These are phyloP conservation scores for sorghum (Sorghum bicolor) DNA, from an alignment of 176 grass and related monocot genomes.

Conservation along the genomic window Sorghum_bicolor_NCBIv3 NC_012878.2:225001-225500, in stretches of 20 bases:
- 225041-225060: background rate
- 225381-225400: background rate
- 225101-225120: background rate
- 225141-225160: background rate
- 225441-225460: background rate
- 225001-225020: conserved; percentile 69
- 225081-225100: background rate
- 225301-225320: conserved; percentile 35
- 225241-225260: conserved; percentile 71
- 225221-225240: conserved; percentile 80
- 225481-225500: background rate
- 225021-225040: conserved; percentile 43
- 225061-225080: background rate
- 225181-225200: conserved; percentile 52
- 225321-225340: background rate
- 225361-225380: background rate
- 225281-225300: conserved; percentile 64
- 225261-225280: conserved; percentile 23
- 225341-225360: background rate
- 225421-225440: background rate
- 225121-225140: background rate
- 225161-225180: conserved; percentile 70
- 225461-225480: background rate
- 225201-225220: conserved; percentile 65
- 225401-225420: background rate